These are phyloP conservation scores for Talaromyces liani DNA, from an alignment of 495 filamentous ascomycete species.

Conservation along the genomic window DNA sequence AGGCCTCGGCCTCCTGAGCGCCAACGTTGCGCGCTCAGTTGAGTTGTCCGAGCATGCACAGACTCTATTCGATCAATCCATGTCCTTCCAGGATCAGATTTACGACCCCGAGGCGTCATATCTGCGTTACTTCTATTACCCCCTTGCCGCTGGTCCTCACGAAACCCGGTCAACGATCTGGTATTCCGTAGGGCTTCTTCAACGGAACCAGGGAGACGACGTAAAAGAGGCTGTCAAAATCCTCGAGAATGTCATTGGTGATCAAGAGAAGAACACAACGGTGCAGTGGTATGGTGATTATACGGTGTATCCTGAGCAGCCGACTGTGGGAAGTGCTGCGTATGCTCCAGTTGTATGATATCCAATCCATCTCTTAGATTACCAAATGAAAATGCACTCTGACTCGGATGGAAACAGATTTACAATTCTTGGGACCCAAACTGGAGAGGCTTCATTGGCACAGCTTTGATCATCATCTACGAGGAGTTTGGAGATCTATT, in stretches of 20 bases:
- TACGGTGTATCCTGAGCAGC: conserved; percentile 29
- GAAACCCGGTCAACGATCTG: conserved; percentile 29
- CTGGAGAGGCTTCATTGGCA: conserved; percentile 35
- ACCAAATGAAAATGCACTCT: background rate
- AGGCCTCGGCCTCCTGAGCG: background rate
- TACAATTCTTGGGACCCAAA: conserved; percentile 37
- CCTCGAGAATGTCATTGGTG: conserved; percentile 29
- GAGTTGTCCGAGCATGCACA: background rate
- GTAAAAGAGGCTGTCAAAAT: conserved; percentile 28
- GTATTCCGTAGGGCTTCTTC: conserved; percentile 33
- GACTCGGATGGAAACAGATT: conserved; percentile 11
- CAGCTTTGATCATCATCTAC: conserved; percentile 28
- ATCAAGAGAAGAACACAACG: conserved; percentile 26
- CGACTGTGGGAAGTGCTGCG: conserved; percentile 23
- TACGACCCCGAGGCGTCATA: conserved; percentile 18
- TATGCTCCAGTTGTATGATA: conserved; percentile 18
- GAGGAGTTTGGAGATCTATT: conserved; percentile 31
- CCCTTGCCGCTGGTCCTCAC: conserved; percentile 16
- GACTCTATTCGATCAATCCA: conserved; percentile 21
- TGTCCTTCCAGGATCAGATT: conserved; percentile 20
- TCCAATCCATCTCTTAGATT: background rate
- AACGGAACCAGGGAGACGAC: conserved; percentile 27
- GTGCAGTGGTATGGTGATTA: conserved; percentile 33
- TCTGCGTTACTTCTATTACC: conserved; percentile 5
- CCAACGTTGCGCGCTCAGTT: conserved; percentile 1